A percentile compares a stretch with the other conserved stretches of the same genome.
These are phyloP conservation scores for Vitis hybrid DNA, from an alignment of 177 flowering plant genomes.

Conservation along the genomic window DNA sequence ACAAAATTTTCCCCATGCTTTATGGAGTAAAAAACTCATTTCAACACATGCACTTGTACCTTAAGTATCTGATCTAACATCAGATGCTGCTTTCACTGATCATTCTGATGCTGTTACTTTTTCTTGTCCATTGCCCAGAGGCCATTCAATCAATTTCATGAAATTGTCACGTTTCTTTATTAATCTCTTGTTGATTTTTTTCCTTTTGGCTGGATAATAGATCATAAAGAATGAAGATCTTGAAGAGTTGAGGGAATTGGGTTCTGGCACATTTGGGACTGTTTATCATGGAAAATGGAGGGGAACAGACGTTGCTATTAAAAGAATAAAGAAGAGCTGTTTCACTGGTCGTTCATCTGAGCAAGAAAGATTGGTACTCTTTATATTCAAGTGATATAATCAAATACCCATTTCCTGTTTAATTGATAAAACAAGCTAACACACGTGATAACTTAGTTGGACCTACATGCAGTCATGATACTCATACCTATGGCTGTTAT, in stretches of 20 bases:
- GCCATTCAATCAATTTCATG: neutral
- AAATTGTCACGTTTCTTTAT: neutral
- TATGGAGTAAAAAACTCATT: too few species aligned
- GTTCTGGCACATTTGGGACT: slow-evolving; percentile 45
- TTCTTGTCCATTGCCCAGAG: neutral
- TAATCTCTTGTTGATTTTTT: neutral
- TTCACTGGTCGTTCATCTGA: slow-evolving; percentile 40
- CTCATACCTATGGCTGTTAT: too few species aligned
- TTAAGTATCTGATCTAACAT: too few species aligned
- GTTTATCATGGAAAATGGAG: slow-evolving; percentile 16
- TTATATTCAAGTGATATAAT: neutral
- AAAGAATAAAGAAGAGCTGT: slow-evolving; percentile 38
- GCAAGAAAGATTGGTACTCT: slow-evolving; percentile 34
- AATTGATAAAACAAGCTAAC: too few species aligned
- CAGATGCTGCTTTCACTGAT: neutral
- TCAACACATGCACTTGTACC: too few species aligned
- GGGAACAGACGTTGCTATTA: slow-evolving; percentile 38
- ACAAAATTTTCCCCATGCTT: too few species aligned
- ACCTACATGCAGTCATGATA: too few species aligned
- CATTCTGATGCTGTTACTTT: neutral
- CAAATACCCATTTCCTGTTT: too few species aligned
- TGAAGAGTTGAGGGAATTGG: slow-evolving; percentile 36
- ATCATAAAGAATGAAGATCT: slow-evolving; percentile 37
- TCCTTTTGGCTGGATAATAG: slow-evolving; percentile 9
- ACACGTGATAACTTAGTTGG: too few species aligned